Base-by-base conservation (phyloP, 306 rosid species). In the Vicia villosa region DNA sequence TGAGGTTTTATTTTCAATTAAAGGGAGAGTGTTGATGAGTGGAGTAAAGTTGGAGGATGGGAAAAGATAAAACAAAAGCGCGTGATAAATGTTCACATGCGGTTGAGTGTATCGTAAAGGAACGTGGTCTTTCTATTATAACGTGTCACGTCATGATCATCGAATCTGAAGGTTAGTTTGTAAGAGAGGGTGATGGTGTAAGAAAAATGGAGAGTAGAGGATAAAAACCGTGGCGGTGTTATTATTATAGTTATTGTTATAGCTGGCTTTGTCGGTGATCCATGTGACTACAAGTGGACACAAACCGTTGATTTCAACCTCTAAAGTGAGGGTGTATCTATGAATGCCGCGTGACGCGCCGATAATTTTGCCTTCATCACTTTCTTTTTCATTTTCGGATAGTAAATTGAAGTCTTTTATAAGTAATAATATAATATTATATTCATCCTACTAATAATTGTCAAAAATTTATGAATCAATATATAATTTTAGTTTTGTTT, bases 241-340 rank as follows among this genome's bases (percentile, higher is more conserved):
- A 10, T n/a, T n/a, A 51, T 75, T 4, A 55, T 66, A 10, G 28
- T 43, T 17, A 3, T 47, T n/a, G 7, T 1, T 41, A 63, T 50
- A 74, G 86, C 83, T 82, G 86, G 81, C 75, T 26, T 6, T 74
- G 83, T 78, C 80, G 86, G 86, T 74, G 83, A 28, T 43, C 0
- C 83, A 82, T 82, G 86, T 79, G 74, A 70, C 22, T 12, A 19
- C 11, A 14, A 47, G 1, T 38, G 70, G 20, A 65, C 42, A 43
- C 56, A 63, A 72, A 68, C 69, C 49, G 49, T 70, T 41, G 16
- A 8, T 42, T 2, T 22, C 3, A 10, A 5, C 5, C 19, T 16
- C 22, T 52, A 54, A 24, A 15, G 41, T 4, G 46, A 41, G 5
- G 3, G 15, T 47, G 51, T 0, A 51, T 60, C 45, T 49, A 63